These are phyloP conservation scores for Populus ilicifolia DNA, from an alignment of 345 rosid genomes.

Conservation along the genomic window DNA sequence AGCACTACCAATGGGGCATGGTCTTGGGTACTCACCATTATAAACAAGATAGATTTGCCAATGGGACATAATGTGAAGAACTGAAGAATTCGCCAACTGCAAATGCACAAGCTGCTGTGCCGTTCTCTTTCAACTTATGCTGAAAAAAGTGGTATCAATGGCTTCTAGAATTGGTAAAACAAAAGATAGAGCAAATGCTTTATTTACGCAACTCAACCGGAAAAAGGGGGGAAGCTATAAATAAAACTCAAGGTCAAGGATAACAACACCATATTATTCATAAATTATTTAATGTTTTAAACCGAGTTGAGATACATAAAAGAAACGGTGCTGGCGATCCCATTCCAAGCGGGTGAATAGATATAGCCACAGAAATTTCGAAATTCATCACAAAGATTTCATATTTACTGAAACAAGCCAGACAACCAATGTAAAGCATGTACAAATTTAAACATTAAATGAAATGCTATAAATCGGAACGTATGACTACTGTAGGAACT, in stretches of 20 bases:
- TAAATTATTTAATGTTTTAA: not conserved
- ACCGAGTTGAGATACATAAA: not conserved
- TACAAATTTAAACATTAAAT: not conserved
- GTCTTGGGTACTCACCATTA: not conserved
- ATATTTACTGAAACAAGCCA: not conserved
- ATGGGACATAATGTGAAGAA: not conserved
- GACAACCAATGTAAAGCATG: not conserved
- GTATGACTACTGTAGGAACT: not conserved
- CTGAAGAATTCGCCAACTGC: not conserved
- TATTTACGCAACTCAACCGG: not conserved
- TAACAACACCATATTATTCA: not conserved
- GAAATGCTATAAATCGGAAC: not conserved
- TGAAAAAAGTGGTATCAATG: not conserved
- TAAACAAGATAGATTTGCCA: not conserved
- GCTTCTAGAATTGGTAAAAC: not conserved
- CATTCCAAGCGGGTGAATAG: not conserved
- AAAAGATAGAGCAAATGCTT: not conserved
- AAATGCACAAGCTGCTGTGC: not conserved
- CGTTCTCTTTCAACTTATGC: not conserved
- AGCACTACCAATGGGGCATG: not conserved
- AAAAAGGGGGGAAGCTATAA: not conserved
- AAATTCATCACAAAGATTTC: not conserved
- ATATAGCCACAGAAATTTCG: not conserved
- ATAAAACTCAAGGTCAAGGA: not conserved
- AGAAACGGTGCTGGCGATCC: not conserved